Percentiles rank a stretch among this genome's conserved stretches.
Evolutionary conservation across 352 stramenopile genomes (phyloP).

Genomic region (Phytophthora idaei): DNA sequence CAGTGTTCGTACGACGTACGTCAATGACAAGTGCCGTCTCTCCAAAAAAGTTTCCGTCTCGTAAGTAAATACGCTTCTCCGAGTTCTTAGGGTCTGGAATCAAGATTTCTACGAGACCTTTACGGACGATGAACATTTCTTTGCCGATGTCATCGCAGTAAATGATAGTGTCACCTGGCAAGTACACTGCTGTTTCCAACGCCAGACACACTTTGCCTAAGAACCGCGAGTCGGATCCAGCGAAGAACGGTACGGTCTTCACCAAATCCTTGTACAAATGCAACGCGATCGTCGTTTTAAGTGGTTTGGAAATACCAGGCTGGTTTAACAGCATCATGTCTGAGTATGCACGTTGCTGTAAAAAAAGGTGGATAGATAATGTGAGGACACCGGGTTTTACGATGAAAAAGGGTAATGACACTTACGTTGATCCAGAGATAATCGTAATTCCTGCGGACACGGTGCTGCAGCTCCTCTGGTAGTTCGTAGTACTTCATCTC

Average conservation of each 20-base stretch:
- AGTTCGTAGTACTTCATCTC: slow-evolving; percentile 87
- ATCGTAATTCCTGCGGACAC: slow-evolving; percentile 81
- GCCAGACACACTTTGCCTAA: slow-evolving; percentile 82
- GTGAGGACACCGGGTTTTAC: not conserved
- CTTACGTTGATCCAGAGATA: slow-evolving; percentile 87
- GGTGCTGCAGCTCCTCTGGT: slow-evolving; percentile 71
- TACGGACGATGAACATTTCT: slow-evolving; percentile 90
- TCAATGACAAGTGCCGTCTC: slow-evolving; percentile 83
- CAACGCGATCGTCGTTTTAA: slow-evolving; percentile 78
- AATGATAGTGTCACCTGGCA: slow-evolving; percentile 82
- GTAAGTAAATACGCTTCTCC: slow-evolving; percentile 74
- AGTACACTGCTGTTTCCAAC: slow-evolving; percentile 77
- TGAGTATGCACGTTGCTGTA: slow-evolving; percentile 81
- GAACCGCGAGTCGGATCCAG: slow-evolving; percentile 71
- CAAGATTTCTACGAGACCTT: slow-evolving; percentile 80
- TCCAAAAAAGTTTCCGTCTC: slow-evolving; percentile 80
- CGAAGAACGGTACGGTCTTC: slow-evolving; percentile 83
- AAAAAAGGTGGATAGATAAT: slow-evolving; percentile 1
- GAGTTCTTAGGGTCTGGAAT: slow-evolving; percentile 53
- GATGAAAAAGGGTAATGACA: not conserved
- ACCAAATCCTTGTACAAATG: slow-evolving; percentile 84
- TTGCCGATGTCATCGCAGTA: slow-evolving; percentile 84
- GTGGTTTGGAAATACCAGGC: slow-evolving; percentile 74
- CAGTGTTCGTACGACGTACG: slow-evolving; percentile 77
- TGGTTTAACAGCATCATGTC: slow-evolving; percentile 87